A percentile compares a stretch with the other conserved stretches of the same genome.
Conservation (phyloP, 2,329 filamentous ascomycete species). For the Diplocarpon rosae region DNA sequence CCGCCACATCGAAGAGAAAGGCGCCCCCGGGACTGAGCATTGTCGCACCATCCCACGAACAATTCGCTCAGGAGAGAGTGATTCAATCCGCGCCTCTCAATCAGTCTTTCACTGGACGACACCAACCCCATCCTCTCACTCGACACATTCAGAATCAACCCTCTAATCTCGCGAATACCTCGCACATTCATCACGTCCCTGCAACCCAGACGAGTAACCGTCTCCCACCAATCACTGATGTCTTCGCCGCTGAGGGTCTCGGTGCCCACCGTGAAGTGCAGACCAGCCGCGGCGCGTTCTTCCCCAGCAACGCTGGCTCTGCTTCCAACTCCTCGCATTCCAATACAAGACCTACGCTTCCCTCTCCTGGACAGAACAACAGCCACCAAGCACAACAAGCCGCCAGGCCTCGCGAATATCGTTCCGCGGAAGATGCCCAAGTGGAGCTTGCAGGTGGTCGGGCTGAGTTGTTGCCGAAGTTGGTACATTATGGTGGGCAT, state of each 20-base stretch:
- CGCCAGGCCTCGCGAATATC: conserved; percentile 69
- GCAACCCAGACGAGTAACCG: conserved; percentile 85
- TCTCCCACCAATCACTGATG: conserved; percentile 85
- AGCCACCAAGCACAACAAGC: conserved; percentile 42
- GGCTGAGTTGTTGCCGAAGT: conserved; percentile 80
- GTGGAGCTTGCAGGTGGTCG: conserved; percentile 83
- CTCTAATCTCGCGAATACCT: conserved; percentile 70
- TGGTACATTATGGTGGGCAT: conserved; percentile 90
- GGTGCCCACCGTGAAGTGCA: conserved; percentile 44
- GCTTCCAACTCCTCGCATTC: conserved; percentile 50
- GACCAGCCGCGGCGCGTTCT: conserved; percentile 13
- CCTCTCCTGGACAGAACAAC: conserved; percentile 65
- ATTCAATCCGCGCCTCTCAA: conserved; percentile 93
- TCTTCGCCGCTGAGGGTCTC: conserved; percentile 72
- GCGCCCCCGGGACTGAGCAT: conserved; percentile 87
- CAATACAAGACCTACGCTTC: conserved; percentile 55
- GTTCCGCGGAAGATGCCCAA: conserved; percentile 91
- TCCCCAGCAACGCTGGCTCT: conserved; percentile 19
- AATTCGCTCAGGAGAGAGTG: conserved; percentile 87
- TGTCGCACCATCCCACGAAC: conserved; percentile 82
- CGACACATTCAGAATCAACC: conserved; percentile 73
- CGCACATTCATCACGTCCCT: conserved; percentile 83
- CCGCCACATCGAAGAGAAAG: conserved; percentile 63
- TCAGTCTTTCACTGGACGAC: conserved; percentile 87
- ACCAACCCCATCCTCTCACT: conserved; percentile 65